phyloP scores from a whole-genome alignment of 2,329 filamentous ascomycete species.

The Sclerotinia borealis region DNA sequence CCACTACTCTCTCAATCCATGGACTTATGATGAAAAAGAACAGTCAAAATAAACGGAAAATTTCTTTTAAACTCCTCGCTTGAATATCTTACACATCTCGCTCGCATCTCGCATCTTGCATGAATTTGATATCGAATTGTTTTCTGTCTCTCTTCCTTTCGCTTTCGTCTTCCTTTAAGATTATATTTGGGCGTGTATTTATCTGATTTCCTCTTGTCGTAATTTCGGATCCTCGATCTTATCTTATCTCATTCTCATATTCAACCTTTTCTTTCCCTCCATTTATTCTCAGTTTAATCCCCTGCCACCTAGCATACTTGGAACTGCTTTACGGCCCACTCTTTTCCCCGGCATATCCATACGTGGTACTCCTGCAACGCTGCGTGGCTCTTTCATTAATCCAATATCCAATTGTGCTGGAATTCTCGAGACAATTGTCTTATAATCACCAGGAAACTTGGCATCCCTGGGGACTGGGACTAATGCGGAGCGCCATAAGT shows the following conservation, averaged over 20 bases:
- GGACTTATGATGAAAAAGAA: not conserved
- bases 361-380: constrained; percentile 80
- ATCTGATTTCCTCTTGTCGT: constrained; percentile 1
- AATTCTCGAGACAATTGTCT: constrained; percentile 54
- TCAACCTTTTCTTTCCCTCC: not conserved
- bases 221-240: not conserved
- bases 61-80: constrained; percentile 8
- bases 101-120: not conserved
- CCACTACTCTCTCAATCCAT: not conserved
- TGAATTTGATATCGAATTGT: not conserved
- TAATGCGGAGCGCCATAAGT: constrained; percentile 68
- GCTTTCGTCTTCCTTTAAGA: not conserved
- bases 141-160: not conserved
- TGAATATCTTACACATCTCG: constrained; percentile 8
- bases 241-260: not conserved
- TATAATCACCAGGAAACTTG: constrained; percentile 59
- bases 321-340: constrained; percentile 33
- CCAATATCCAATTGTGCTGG: constrained; percentile 79
- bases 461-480: constrained; percentile 52
- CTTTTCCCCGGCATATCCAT: constrained; percentile 35
- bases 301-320: constrained; percentile 29
- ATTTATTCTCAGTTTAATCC: constrained; percentile 1
- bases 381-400: constrained; percentile 86
- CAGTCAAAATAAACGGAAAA: not conserved
- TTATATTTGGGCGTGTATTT: not conserved